Conservation (phyloP, 495 filamentous ascomycete species). For the Podospora pseudoanserina region DNA sequence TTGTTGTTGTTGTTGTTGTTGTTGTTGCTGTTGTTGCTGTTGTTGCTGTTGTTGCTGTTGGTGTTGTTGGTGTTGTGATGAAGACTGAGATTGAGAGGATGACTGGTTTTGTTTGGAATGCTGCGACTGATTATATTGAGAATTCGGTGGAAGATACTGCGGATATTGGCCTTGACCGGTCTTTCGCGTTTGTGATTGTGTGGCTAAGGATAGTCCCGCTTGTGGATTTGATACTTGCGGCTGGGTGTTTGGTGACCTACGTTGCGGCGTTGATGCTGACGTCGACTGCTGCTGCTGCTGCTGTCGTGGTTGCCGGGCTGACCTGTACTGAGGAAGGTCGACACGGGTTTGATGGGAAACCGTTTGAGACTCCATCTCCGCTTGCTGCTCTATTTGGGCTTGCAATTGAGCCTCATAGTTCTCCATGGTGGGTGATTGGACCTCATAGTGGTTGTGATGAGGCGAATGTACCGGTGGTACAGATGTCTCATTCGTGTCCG, state of each 20-base stretch:
- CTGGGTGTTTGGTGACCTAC: slow-evolving; percentile 25
- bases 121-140: slow-evolving; percentile 22
- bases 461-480: slow-evolving; percentile 25
- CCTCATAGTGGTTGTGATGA: slow-evolving; percentile 26
- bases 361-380: slow-evolving; percentile 21
- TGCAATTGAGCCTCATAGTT: slow-evolving; percentile 34
- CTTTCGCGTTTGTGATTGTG: slow-evolving; percentile 23
- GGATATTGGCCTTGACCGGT: slow-evolving; percentile 21
- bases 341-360: slow-evolving; percentile 14
- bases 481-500: slow-evolving; percentile 13
- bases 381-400: slow-evolving; percentile 31
- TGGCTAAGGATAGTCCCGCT: slow-evolving; percentile 15
- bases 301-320: slow-evolving; percentile 24
- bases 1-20: no score
- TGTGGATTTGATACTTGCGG: slow-evolving; percentile 27
- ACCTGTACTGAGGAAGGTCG: slow-evolving; percentile 16
- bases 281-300: slow-evolving; percentile 26
- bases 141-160: slow-evolving; percentile 22
- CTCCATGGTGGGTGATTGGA: slow-evolving; percentile 34
- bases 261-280: slow-evolving; percentile 19
- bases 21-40: no score
- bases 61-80: slow-evolving; percentile 18
- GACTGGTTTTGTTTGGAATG: slow-evolving; percentile 13
- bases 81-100: slow-evolving; percentile 14
- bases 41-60: neutral